A percentile compares a stretch with the other conserved stretches of the same genome.
Conservation (phyloP, 2,329 filamentous ascomycete genomes). For the Talaromyces sp. region DNA sequence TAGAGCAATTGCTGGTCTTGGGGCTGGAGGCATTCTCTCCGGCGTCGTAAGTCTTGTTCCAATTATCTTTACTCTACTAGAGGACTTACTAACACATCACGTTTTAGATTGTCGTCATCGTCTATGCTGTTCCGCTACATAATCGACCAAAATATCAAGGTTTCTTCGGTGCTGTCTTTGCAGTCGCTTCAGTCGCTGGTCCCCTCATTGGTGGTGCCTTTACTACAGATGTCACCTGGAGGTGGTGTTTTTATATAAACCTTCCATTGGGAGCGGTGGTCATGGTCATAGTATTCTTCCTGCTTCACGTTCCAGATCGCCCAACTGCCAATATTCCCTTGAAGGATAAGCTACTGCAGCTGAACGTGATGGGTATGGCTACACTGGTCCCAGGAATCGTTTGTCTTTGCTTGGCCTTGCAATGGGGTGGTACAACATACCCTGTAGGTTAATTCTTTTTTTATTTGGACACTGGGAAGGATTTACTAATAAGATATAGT, state of each 20-base stretch:
- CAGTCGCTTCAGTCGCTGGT: conserved; percentile 22
- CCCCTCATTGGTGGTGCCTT: conserved; percentile 25
- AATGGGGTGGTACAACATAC: conserved; percentile 37
- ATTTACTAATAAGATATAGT: conserved; percentile 12
- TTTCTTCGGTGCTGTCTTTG: conserved; percentile 47
- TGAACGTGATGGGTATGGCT: conserved; percentile 39
- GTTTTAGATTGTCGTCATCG: conserved; percentile 12
- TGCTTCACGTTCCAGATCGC: not conserved
- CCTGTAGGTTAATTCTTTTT: conserved; percentile 3
- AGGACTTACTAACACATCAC: conserved; percentile 38
- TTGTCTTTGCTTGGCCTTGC: conserved; percentile 41
- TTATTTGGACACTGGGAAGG: not conserved
- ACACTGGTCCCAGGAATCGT: conserved; percentile 34
- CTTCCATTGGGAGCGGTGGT: conserved; percentile 18
- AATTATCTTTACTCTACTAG: conserved; percentile 44
- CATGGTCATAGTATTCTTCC: conserved; percentile 14
- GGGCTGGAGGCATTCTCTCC: conserved; percentile 47
- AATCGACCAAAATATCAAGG: conserved; percentile 51
- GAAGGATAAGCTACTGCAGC: conserved; percentile 15
- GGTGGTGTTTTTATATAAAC: conserved; percentile 34
- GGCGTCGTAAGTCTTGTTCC: conserved; percentile 51
- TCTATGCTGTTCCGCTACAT: not conserved
- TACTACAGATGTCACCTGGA: conserved; percentile 24
- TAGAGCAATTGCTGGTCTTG: conserved; percentile 57
- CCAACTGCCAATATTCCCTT: not conserved